phyloP scores from a whole-genome alignment of 306 rosid species.

The Pterocarpus santalinus region DNA sequence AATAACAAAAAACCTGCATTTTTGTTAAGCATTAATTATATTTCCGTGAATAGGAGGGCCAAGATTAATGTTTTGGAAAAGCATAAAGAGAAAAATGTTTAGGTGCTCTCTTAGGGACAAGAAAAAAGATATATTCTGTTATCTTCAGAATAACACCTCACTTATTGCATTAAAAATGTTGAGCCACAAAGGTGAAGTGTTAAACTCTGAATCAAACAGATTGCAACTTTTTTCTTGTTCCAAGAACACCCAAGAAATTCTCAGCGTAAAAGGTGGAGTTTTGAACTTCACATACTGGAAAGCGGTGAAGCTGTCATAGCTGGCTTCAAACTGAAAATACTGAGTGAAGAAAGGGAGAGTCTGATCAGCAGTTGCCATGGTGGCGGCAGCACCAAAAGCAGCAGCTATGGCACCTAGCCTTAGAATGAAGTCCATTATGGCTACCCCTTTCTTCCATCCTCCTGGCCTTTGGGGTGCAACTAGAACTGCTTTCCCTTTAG shows the following conservation, averaged over 20 bases:
- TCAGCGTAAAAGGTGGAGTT: neutral
- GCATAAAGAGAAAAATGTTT: too few relatives aligned
- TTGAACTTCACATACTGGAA: conserved; percentile 65
- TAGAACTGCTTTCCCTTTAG: conserved; percentile 53
- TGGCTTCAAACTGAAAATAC: conserved; percentile 90
- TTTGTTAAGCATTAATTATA: neutral
- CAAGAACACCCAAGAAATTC: too few relatives aligned
- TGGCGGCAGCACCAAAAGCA: conserved; percentile 71
- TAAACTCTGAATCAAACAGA: too few relatives aligned
- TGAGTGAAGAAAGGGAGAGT: conserved; percentile 94
- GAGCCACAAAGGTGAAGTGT: too few relatives aligned
- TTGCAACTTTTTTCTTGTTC: too few relatives aligned
- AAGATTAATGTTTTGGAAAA: too few relatives aligned
- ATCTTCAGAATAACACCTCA: too few relatives aligned
- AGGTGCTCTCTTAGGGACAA: too few relatives aligned
- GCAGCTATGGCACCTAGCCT: conserved; percentile 77
- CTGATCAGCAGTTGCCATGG: conserved; percentile 83
- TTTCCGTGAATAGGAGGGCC: too few relatives aligned
- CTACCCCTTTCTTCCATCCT: conserved; percentile 71
- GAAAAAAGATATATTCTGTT: too few relatives aligned
- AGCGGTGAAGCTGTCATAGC: conserved; percentile 77
- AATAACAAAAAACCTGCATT: conserved; percentile 80
- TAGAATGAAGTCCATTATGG: conserved; percentile 71
- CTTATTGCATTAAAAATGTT: too few relatives aligned
- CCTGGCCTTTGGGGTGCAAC: conserved; percentile 44